phyloP scores from a whole-genome alignment of 2,329 filamentous ascomycete species.

The Aspergillus aculeatus region DNA sequence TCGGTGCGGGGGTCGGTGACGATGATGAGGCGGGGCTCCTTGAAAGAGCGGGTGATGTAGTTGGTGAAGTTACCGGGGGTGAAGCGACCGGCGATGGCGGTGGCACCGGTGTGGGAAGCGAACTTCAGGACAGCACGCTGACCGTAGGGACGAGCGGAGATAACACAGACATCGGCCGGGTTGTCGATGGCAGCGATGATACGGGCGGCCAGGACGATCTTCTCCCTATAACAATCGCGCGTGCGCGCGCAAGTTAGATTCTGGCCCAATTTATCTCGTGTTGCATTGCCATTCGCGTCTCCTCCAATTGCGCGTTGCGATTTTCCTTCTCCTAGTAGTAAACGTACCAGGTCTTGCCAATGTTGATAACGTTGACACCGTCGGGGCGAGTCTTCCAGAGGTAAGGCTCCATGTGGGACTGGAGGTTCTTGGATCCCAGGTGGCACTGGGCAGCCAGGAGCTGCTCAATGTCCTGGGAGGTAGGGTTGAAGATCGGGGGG shows the following conservation, averaged over 20 bases:
- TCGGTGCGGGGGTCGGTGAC: constrained; percentile 99
- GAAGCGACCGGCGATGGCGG: constrained; percentile 98
- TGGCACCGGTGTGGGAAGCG: constrained; percentile 95
- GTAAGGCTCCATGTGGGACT: constrained; percentile 99
- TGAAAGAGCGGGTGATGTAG: constrained; percentile 99
- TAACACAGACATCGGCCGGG: constrained; percentile 98
- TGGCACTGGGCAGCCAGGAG: constrained; percentile 95
- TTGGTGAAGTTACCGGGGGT: constrained; percentile 99
- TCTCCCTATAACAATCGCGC: constrained; percentile 69
- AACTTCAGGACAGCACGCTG: constrained; percentile 99
- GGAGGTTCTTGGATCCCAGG: constrained; percentile 97
- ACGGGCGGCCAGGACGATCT: constrained; percentile 97
- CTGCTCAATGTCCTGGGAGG: constrained; percentile 98
- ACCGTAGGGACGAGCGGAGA: constrained; percentile 98
- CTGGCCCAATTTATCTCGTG: neutral
- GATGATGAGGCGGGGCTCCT: constrained; percentile 99
- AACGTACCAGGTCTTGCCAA: constrained; percentile 97
- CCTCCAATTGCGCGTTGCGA: neutral
- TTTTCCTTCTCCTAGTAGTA: constrained; percentile 4
- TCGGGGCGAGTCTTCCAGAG: constrained; percentile 99
- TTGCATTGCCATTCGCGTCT: neutral
- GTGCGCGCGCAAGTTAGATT: constrained; percentile 21
- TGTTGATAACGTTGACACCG: constrained; percentile 98
- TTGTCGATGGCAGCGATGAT: constrained; percentile 99
- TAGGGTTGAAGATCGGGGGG: constrained; percentile 93